Base-by-base conservation (phyloP, 495 filamentous ascomycete genomes). In the Lophiostoma macrostomum region DNA sequence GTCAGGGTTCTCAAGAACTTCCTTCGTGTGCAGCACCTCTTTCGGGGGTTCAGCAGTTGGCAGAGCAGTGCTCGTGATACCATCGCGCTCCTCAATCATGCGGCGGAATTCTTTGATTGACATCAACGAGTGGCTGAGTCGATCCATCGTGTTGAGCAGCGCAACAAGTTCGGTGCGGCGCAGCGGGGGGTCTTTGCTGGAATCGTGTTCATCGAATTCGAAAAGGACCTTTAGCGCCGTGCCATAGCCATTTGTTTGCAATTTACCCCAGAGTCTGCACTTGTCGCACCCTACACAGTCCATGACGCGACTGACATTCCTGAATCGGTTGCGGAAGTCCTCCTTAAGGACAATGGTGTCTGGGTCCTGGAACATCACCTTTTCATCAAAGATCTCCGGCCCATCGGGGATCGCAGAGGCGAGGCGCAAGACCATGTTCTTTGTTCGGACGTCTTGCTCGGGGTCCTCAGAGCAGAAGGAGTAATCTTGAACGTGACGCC, bases 281-380 rank as follows among this genome's bases (percentile, higher is more conserved):
- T 98, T 98, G 73, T 98, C 93, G 70, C 93, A 98, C 18, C 93
- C 93, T 13, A 97, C 93, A 68, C 93, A 98, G 71, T 98, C 93
- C 93, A 98, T 98, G 61, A 97, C 73, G 18, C 93, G 81, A 59
- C 85, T 90, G 45, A 98, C 89, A 59, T 98, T 98, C 58, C 93
- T 80, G 80, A 98, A 97, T 12, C 93, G 87, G 66, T 94, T 91
- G 60, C 88, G 85, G 78, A 98, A 98, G 66, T 98, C 93, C 67
- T 97, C 94, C 67, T 96, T 97, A 30, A 97, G 75, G 2, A 76
- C 56, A 29, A 70, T 77, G 8, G 76, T 77, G 58, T 79, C 77
- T 27, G 83, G 85, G 53, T 86, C 80, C 51, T 83, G 81, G 71
- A 98, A 98, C 93, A 98, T 97, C 45, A 88, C 72, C 58, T 79